Evolutionary conservation across 345 rosid genomes (phyloP), one percentile per base, ranked within the genome.

Genomic region (Cardamine occulta): DNA sequence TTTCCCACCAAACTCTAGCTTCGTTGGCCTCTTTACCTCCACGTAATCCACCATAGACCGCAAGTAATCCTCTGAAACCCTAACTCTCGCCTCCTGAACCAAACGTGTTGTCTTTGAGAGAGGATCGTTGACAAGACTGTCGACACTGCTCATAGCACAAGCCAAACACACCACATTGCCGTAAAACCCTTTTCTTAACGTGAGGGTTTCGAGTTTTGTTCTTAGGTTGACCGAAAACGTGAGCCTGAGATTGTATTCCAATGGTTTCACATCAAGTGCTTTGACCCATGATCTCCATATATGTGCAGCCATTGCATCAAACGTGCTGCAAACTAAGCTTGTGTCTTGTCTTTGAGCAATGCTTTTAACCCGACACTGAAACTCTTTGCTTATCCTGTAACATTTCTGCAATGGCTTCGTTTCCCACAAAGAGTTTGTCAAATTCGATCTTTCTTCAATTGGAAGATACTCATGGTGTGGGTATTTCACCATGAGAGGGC

Each of bases 251-350:
- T 82, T 79, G 72, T 84, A 90, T 34, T 89, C 87, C 11, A 63
- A 40, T 19, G 96, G 98, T 44, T 83, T 82, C 10, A 94, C 96
- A 19, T 85, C 95, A 10, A 94, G 85, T 45, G 97, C 93, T 80
- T 81, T 89, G 63, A 91, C 97, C 98, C 97, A 94, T 48, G 97
- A 88, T 62, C 88, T 82, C 97, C 98, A 94, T 45, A 94, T 73
- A 74, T 91, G 97, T 72, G 98, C 93, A 44, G 95, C 94, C 88
- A 91, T 73, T 5, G 95, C 93, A 75, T 94, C 97, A 57, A 94
- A 94, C 4, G 89, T 82, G 13, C 88, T 80, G 78, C 95, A 91
- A 6, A 82, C 61, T 74, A 79, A 35, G 21, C 74, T 75, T 0
- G 64, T 35, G 17, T 81, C 84, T 32, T 81, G 79, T 12, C 74